These are phyloP conservation scores for Rhodotorula taiwanensis DNA, from an alignment of 768 basidiomycete genomes.

Conservation along the genomic window DNA sequence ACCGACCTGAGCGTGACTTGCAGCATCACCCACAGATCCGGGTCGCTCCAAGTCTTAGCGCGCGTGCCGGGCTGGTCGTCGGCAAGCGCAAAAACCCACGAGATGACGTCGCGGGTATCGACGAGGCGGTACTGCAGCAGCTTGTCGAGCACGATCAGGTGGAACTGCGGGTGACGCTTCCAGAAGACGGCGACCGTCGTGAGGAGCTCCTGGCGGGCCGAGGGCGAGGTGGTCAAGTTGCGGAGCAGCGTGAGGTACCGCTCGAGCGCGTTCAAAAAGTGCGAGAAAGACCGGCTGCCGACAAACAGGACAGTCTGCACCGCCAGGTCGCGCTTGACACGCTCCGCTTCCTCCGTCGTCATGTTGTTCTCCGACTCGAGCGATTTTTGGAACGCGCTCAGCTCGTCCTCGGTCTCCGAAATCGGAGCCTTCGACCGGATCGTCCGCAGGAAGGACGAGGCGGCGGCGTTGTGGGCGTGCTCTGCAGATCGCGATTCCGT, in stretches of 20 bases:
- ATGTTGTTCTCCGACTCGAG: constrained; percentile 60
- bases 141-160: constrained; percentile 91
- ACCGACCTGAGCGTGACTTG: constrained; percentile 80
- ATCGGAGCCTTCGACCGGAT: constrained; percentile 61
- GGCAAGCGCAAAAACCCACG: constrained; percentile 16
- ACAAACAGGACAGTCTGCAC: constrained; percentile 83
- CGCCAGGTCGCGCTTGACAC: constrained; percentile 65
- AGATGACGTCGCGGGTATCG: constrained; percentile 82
- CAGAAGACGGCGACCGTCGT: constrained; percentile 69
- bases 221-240: constrained; percentile 56
- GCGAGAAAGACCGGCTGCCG: constrained; percentile 92
- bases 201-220: constrained; percentile 54
- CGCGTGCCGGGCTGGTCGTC: background rate
- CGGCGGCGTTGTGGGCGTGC: constrained; percentile 70
- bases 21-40: constrained; percentile 74
- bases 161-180: constrained; percentile 75
- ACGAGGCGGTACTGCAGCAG: constrained; percentile 97
- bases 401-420: constrained; percentile 70
- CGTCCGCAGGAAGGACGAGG: constrained; percentile 67
- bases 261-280: constrained; percentile 94
- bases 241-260: constrained; percentile 50
- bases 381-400: constrained; percentile 63
- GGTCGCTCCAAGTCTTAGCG: constrained; percentile 45
- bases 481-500: constrained; percentile 48
- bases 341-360: constrained; percentile 59